Evolutionary conservation across 1,139 yeast species (phyloP), one percentile per base, ranked within the genome.

Genomic region (Blastobotrys capitulatus): DNA sequence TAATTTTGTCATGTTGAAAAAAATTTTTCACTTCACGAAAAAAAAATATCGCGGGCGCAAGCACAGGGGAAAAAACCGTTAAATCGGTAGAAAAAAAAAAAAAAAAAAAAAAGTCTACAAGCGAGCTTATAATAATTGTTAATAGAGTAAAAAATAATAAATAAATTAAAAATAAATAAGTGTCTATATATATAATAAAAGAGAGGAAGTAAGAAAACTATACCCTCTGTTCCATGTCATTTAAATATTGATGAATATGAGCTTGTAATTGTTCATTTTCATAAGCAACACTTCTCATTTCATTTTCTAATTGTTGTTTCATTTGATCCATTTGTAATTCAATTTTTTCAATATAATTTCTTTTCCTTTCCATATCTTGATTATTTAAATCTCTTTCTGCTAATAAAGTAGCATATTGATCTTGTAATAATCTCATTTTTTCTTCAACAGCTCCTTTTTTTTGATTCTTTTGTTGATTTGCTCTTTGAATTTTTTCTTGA

Each of bases 231-330:
- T 70, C 71, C 69, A 79, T 73, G 52, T 78, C 81, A 48, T 66
- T 67, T 53, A 79, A 57, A 57, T 80, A 80, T 42, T 70, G 57
- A 51, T 68, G 70, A 35, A 83, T 69, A 55, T 78, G 83, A 2
- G 78, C 69, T 57, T 77, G 78, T 51, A 84, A 69, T 52, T 76
- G 72, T 34, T 77, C 76, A 37, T 81, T 72, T 56, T 82, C 85
- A 46, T 72, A 61, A 49, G 76, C 78, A 10, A 82, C 75, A 37
- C 73, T 77, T 51, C 76, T 72, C 51, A 75, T 73, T 55, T 84
- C 90, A 41, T 63, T 64, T 52, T 80, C 82, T 53, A 76, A 77
- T 19, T 74, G 75, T 37, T 65, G 66, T 52, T 71, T 68, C 59
- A 75, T 60, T 22, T 70, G 70, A 19, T 66, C 63, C 56, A 79